These are phyloP conservation scores for Colletotrichum trifolii DNA, from an alignment of 2,329 filamentous ascomycete species.

Conservation along the genomic window DNA sequence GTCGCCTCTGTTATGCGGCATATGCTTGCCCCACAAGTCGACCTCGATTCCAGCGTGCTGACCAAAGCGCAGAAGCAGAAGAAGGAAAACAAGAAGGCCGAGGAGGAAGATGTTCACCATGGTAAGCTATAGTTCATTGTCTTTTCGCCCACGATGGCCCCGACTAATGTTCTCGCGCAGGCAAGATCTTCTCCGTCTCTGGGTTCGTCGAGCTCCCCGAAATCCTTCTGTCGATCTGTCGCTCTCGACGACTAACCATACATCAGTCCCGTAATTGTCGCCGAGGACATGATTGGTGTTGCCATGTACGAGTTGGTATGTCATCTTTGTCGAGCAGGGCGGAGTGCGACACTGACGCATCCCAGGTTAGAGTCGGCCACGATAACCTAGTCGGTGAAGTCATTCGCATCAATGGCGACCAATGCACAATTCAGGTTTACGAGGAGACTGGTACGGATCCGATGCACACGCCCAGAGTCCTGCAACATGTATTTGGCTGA, in stretches of 20 bases:
- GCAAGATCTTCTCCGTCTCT: slow-evolving; percentile 72
- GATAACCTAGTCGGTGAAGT: slow-evolving; percentile 95
- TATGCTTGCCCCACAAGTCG: slow-evolving; percentile 25
- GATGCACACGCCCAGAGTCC: slow-evolving; percentile 4
- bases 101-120: slow-evolving; percentile 50
- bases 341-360: no score
- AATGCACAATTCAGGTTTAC: slow-evolving; percentile 98
- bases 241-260: slow-evolving; percentile 35
- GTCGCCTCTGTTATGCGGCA: slow-evolving; percentile 30
- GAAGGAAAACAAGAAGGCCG: slow-evolving; percentile 49
- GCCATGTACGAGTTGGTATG: slow-evolving; percentile 99
- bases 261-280: slow-evolving; percentile 87
- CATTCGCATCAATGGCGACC: slow-evolving; percentile 96
- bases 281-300: slow-evolving; percentile 98
- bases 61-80: slow-evolving; percentile 39
- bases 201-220: slow-evolving; percentile 60
- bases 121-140: slow-evolving; percentile 45
- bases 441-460: slow-evolving; percentile 87
- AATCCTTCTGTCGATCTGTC: slow-evolving; percentile 16
- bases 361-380: slow-evolving; percentile 88
- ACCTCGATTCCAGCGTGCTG: slow-evolving; percentile 31
- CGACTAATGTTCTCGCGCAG: slow-evolving; percentile 45
- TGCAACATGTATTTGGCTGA: slow-evolving; percentile 13
- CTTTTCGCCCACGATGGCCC: slow-evolving; percentile 2
- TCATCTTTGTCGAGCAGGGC: slow-evolving; percentile 24